These are phyloP conservation scores for Polyporus tsugae DNA, from an alignment of 1,284 basidiomycete species.

Conservation along the genomic window DNA sequence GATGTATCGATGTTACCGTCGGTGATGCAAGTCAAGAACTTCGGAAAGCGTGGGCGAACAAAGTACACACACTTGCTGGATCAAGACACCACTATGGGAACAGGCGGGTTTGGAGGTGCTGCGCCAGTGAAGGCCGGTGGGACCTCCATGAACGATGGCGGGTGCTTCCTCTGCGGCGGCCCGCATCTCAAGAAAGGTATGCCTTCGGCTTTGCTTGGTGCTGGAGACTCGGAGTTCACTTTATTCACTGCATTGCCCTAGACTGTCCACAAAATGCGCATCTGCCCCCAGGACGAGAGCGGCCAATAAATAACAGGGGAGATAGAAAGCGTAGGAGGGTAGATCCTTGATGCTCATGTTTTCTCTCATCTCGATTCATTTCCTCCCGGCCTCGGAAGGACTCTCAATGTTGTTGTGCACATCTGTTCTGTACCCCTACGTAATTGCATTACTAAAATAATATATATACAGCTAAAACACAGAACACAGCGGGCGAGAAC, in stretches of 20 bases:
- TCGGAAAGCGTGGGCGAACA: conserved; percentile 91
- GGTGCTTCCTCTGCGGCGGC: conserved; percentile 93
- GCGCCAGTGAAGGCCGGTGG: conserved; percentile 65
- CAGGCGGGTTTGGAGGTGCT: conserved; percentile 75
- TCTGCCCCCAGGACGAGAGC: conserved; percentile 51
- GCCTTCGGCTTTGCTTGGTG: conserved; percentile 17
- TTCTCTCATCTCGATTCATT: background rate
- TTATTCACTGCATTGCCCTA: conserved; percentile 38
- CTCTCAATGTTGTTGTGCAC: background rate
- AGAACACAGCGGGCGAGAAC: conserved; percentile 9
- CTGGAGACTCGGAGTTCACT: background rate
- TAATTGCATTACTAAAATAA: conserved; percentile 14
- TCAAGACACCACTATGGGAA: conserved; percentile 85
- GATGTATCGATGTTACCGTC: conserved; percentile 90
- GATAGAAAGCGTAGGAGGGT: conserved; percentile 47
- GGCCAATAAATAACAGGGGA: conserved; percentile 42
- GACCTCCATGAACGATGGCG: conserved; percentile 62
- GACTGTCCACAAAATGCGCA: conserved; percentile 81
- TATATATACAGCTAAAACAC: conserved; percentile 19
- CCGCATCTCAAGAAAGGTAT: conserved; percentile 89
- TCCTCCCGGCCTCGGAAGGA: background rate
- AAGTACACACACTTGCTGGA: conserved; percentile 97
- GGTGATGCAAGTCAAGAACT: conserved; percentile 98
- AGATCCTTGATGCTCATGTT: conserved; percentile 19
- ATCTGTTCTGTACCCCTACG: background rate